Evolutionary conservation across 2,329 filamentous ascomycete genomes (phyloP), one percentile per base, ranked within the genome.

Genomic region (Venturia asperata): DNA sequence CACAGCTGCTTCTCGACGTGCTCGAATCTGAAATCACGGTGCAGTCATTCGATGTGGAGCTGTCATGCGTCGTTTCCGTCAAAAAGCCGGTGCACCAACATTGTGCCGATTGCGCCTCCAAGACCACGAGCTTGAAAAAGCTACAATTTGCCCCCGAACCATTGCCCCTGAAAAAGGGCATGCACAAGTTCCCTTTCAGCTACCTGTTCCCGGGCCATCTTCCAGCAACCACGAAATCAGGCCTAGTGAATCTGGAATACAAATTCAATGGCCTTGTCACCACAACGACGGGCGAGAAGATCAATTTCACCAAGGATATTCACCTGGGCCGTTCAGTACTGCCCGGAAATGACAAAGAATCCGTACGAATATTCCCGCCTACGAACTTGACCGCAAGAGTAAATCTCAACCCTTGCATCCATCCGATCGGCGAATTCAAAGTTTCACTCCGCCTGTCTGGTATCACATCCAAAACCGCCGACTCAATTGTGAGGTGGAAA

Each of bases 281-380:
- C 65, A 82, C 83, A 13, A 79, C 85, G 43, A 83, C 82, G 63
- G 83, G 82, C 67, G 85, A 86, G 69, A 82, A 82, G 66, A 82
- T 90, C 72, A 85, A 82, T 70, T 84, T 91, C 24, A 30, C 34
- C 15, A 49, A 65, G 34, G 83, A 83, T 11, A 80, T 97, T 56
- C 81, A 87, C 65, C 83, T 97, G 70, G 88, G 88, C 78, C 90
- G 93, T 67, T 89, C 92, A 42, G 85, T 97, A 34, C 82, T 88
- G 64, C 85, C 90, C 2, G 89, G 91, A 61, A 82, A 84, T 64
- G 91, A 95, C 67, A 93, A 95, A 77, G 88, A 92, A 77, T 95
- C 90, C 19, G 87, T 96, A 68, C 91, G 93, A 72, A 90, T 97
- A 72, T 99, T 99, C 78, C 94, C 93, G 61, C 93, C 94, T 0